These are phyloP conservation scores for Populus alba DNA, from an alignment of 345 rosid species.

Conservation along the genomic window DNA sequence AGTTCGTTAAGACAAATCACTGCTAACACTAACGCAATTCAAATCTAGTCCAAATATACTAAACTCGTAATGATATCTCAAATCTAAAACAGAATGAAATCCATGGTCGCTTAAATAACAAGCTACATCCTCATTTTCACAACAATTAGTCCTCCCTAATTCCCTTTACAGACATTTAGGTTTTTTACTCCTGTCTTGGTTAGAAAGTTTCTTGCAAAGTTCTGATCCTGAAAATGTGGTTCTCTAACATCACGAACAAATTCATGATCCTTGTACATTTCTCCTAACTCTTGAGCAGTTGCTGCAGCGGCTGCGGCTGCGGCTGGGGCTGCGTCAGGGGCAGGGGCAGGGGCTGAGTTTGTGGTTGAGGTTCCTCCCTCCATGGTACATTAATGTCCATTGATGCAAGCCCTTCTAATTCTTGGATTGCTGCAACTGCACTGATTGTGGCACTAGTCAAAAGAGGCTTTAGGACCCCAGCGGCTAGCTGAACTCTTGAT, in stretches of 20 bases:
- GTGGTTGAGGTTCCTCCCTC: constrained; percentile 27
- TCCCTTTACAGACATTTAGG: constrained; percentile 11
- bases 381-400: constrained; percentile 39
- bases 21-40: constrained; percentile 9
- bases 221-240: constrained; percentile 11
- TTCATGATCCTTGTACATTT: background rate
- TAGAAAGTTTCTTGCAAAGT: constrained; percentile 18
- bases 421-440: constrained; percentile 48
- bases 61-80: background rate
- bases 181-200: constrained; percentile 12
- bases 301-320: background rate
- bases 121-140: constrained; percentile 21
- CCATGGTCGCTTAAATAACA: constrained; percentile 6
- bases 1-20: background rate
- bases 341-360: background rate
- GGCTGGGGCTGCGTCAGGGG: background rate
- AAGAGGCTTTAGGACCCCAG: constrained; percentile 45
- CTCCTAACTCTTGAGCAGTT: constrained; percentile 11
- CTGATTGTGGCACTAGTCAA: constrained; percentile 26
- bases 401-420: constrained; percentile 59
- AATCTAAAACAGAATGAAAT: constrained; percentile 7
- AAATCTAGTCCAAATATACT: background rate
- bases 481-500: constrained; percentile 49
- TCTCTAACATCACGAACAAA: background rate
- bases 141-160: constrained; percentile 25